phyloP scores from a whole-genome alignment of 2,329 filamentous ascomycete species.

The Penicillium concentricum region DNA sequence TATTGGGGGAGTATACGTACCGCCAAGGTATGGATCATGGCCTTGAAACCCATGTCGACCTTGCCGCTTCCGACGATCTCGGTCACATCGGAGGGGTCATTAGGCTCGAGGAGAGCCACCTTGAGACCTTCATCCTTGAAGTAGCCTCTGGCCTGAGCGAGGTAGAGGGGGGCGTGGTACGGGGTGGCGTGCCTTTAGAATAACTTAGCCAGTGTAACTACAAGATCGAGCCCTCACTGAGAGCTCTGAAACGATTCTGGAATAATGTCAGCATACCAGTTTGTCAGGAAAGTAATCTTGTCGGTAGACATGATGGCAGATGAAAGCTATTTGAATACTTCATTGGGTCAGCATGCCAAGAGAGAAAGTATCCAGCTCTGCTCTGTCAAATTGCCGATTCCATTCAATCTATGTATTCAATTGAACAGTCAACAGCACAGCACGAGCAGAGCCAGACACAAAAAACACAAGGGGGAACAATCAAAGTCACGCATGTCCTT shows the following conservation, averaged over 20 bases:
- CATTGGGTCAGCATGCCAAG: constrained; percentile 32
- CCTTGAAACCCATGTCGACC: constrained; percentile 77
- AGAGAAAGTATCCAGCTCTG: constrained; percentile 14
- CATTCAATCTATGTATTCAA: constrained; percentile 1
- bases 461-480: constrained; percentile 34
- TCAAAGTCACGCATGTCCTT: constrained; percentile 76
- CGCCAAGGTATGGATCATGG: constrained; percentile 79
- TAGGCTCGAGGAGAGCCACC: constrained; percentile 73
- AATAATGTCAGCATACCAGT: constrained; percentile 61
- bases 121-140: constrained; percentile 74
- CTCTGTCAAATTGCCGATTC: not conserved
- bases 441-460: constrained; percentile 7
- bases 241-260: not conserved
- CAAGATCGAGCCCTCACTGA: not conserved
- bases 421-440: constrained; percentile 2
- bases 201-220: constrained; percentile 29
- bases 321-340: constrained; percentile 30
- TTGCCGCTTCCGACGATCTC: constrained; percentile 76
- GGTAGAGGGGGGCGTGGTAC: constrained; percentile 75
- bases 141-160: constrained; percentile 73
- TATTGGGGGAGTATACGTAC: constrained; percentile 43
- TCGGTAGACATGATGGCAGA: constrained; percentile 69
- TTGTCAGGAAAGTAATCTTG: constrained; percentile 81
- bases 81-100: constrained; percentile 78
- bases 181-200: constrained; percentile 70